Conservation (phyloP, 352 stramenopile species). For the Pythium phragmiticola region DNA sequence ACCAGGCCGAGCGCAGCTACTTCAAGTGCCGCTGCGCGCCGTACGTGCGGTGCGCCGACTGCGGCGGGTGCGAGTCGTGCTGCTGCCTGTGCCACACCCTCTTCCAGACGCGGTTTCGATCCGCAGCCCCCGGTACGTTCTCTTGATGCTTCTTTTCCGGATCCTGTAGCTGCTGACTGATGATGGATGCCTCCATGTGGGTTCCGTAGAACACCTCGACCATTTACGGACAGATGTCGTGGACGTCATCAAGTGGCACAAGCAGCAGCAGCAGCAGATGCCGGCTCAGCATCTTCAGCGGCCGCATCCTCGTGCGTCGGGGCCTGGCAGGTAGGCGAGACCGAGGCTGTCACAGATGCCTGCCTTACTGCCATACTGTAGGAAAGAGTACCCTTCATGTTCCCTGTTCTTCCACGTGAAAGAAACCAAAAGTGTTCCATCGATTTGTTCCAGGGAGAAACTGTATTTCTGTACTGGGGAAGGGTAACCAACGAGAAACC, state of each 20-base stretch:
- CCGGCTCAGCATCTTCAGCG: conserved; percentile 2
- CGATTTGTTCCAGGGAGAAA: conserved; percentile 11
- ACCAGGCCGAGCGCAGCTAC: conserved; percentile 62
- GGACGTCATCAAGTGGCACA: conserved; percentile 47
- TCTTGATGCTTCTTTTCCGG: background rate
- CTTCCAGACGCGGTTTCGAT: conserved; percentile 86
- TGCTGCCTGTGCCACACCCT: conserved; percentile 82
- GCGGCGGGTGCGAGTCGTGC: conserved; percentile 78
- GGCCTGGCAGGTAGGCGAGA: background rate
- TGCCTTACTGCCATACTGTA: background rate
- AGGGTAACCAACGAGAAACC: background rate
- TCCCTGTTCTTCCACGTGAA: background rate
- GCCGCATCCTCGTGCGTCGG: background rate
- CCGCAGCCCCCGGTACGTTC: conserved; percentile 58
- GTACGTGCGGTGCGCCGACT: conserved; percentile 61
- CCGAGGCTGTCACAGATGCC: background rate
- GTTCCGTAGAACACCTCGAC: conserved; percentile 29
- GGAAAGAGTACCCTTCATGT: background rate
- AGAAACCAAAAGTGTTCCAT: background rate
- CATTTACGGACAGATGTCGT: conserved; percentile 39
- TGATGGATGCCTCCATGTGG: background rate
- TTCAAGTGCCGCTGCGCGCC: conserved; percentile 72
- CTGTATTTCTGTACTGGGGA: background rate
- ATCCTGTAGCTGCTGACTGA: background rate
- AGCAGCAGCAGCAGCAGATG: conserved; percentile 25